Evolutionary conservation across 2,329 filamentous ascomycete species (phyloP), one percentile per base, ranked within the genome.

Genomic region (Aciculosporium take): DNA sequence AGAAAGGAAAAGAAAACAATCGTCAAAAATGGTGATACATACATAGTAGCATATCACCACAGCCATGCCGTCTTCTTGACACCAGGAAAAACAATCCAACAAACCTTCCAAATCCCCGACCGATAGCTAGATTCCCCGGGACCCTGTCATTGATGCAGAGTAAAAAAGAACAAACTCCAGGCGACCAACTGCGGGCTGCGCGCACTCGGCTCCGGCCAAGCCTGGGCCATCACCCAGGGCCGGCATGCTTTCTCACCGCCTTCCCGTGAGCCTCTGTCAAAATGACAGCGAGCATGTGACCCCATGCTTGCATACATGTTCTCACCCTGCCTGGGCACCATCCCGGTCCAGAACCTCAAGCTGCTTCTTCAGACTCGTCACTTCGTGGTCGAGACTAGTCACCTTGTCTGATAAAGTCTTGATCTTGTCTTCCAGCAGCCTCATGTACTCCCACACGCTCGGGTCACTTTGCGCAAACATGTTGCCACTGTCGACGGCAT

Each of bases 401-500:
- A 63, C 54, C 44, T 56, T 61, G 7, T 64, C 61, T 2, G 55
- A 52, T 17, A 64, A 46, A 24, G 48, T 49, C 46, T 63, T 64
- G 37, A 64, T 52, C 46, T 61, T 63, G 10, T 76, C 72, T 53
- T 89, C 83, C 38, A 89, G 65, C 15, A 69, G 71, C 43, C 84
- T 77, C 27, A 88, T 74, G 52, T 86, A 86, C 4, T 69, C 64
- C 80, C 80, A 86, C 7, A 88, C 64, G 32, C 76, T 78, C 47
- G 76, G 68, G 39, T 77, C 74, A 15, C 66, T 65, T 15, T 70
- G 63, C 40, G 75, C 66, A 56, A 85, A 80, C 45, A 85, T 68
- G 50, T 84, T 85, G 46, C 74, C 74, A 48, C 74, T 75, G 52
- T 74, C 79, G 38, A 69, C 72, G 33, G 63, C 64, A 17, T 71